Evolutionary conservation across 805 yeast species (phyloP).

Genomic region (Komagataella pseudopastoris): DNA sequence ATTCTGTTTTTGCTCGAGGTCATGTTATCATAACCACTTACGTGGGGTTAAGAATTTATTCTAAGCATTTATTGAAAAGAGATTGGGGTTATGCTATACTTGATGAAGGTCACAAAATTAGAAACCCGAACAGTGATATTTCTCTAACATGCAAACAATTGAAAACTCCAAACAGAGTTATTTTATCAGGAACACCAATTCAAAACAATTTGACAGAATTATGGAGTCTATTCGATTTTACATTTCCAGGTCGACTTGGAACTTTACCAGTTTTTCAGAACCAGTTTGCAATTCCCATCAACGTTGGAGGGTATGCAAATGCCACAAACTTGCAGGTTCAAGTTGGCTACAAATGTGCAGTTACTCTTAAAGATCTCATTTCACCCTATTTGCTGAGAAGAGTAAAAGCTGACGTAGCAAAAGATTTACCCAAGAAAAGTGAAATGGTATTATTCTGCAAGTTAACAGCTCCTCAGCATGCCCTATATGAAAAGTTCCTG

Average conservation of each 20-base stretch:
- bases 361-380: conserved; percentile 72
- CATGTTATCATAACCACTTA: conserved; percentile 87
- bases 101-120: conserved; percentile 94
- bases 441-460: conserved; percentile 92
- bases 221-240: conserved; percentile 93
- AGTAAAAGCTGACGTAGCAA: conserved; percentile 88
- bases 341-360: conserved; percentile 93
- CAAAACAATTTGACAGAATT: conserved; percentile 86
- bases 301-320: conserved; percentile 96
- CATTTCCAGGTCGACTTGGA: conserved; percentile 89
- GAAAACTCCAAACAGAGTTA: conserved; percentile 73
- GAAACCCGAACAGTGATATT: conserved; percentile 87
- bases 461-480: conserved; percentile 63
- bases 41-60: conserved; percentile 31
- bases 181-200: conserved; percentile 91
- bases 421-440: conserved; percentile 82
- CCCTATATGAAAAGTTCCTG: conserved; percentile 60
- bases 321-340: conserved; percentile 94
- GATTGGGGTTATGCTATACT: conserved; percentile 85
- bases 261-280: conserved; percentile 90
- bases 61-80: conserved; percentile 43
- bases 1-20: conserved; percentile 51
- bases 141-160: conserved; percentile 77
- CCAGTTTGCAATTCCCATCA: conserved; percentile 87
- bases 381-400: conserved; percentile 82